Conservation (phyloP, 371 early-diverging fungal species). For the Lichtheimia ramosa region DNA sequence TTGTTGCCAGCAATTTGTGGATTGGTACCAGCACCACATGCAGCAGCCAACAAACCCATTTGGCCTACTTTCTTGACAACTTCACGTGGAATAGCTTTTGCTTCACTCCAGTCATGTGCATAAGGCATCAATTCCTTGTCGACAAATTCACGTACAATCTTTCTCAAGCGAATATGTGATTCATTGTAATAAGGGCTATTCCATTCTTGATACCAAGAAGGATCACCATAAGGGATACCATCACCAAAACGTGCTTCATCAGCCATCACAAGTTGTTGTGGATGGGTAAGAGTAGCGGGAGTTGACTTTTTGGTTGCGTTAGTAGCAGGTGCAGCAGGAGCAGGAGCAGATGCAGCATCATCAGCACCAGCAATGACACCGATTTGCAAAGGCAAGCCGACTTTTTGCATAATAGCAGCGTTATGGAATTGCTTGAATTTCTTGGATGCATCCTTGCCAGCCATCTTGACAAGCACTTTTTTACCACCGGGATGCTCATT, state of each 20-base stretch:
- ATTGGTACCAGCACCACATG: slow-evolving; percentile 57
- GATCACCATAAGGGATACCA: slow-evolving; percentile 80
- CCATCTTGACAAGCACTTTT: slow-evolving; percentile 77
- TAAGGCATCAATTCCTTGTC: slow-evolving; percentile 82
- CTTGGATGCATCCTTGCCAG: slow-evolving; percentile 87
- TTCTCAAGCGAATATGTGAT: slow-evolving; percentile 71
- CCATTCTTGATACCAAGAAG: slow-evolving; percentile 83
- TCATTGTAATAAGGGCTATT: slow-evolving; percentile 79
- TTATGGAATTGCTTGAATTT: slow-evolving; percentile 89
- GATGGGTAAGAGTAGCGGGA: slow-evolving; percentile 2
- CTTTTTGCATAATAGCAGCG: slow-evolving; percentile 58
- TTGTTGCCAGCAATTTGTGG: slow-evolving; percentile 14
- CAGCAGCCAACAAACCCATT: slow-evolving; percentile 65
- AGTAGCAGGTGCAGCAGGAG: background rate
- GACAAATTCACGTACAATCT: slow-evolving; percentile 68
- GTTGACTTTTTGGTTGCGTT: slow-evolving; percentile 3
- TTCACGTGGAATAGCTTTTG: slow-evolving; percentile 70
- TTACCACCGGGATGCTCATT: slow-evolving; percentile 88
- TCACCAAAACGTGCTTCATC: slow-evolving; percentile 62
- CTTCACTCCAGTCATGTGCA: slow-evolving; percentile 86
- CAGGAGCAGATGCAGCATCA: slow-evolving; percentile 4
- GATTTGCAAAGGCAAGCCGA: slow-evolving; percentile 61
- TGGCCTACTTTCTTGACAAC: slow-evolving; percentile 71
- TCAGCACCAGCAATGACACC: slow-evolving; percentile 61
- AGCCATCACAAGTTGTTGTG: slow-evolving; percentile 3